Conservation (phyloP, 2,329 filamentous ascomycete genomes). For the Exutisphaerella laricina region DNA sequence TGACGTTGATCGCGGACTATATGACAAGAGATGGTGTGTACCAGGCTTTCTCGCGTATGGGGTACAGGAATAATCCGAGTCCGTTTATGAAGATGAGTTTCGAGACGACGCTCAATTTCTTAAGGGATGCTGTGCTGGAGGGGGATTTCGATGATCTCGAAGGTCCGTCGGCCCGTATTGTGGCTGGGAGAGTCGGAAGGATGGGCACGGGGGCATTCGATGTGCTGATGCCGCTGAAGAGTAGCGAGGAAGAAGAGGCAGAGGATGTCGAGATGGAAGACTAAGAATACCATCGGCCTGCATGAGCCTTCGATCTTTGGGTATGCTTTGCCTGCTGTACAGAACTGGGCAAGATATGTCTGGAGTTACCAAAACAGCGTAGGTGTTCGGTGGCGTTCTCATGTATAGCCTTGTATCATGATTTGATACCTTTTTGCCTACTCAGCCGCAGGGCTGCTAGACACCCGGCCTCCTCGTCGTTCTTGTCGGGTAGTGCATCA, state of each 20-base stretch:
- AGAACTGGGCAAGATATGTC: no score
- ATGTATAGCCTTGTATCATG: no score
- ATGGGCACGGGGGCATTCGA: conserved; percentile 92
- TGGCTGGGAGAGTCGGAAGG: conserved; percentile 74
- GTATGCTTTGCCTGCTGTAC: no score
- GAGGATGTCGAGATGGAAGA: conserved; percentile 24
- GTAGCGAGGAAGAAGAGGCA: conserved; percentile 12
- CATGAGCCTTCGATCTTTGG: no score
- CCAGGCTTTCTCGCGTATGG: conserved; percentile 86
- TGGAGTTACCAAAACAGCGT: no score
- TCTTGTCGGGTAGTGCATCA: no score
- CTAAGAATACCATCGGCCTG: no score
- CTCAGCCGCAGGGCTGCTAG: no score
- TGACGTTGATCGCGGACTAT: conserved; percentile 92
- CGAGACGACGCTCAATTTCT: conserved; percentile 90
- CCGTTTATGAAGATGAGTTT: conserved; percentile 99
- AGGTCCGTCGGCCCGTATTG: conserved; percentile 80
- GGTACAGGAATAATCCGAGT: conserved; percentile 74
- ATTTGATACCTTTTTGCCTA: no score
- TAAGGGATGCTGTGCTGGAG: conserved; percentile 86
- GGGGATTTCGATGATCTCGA: conserved; percentile 84
- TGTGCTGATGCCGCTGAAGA: conserved; percentile 53
- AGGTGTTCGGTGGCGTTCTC: no score
- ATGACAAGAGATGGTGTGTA: conserved; percentile 95
- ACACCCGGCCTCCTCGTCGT: no score